Evolutionary conservation across 768 basidiomycete genomes (phyloP), one percentile per base, ranked within the genome.

Genomic region (Kondoa subrosea): DNA sequence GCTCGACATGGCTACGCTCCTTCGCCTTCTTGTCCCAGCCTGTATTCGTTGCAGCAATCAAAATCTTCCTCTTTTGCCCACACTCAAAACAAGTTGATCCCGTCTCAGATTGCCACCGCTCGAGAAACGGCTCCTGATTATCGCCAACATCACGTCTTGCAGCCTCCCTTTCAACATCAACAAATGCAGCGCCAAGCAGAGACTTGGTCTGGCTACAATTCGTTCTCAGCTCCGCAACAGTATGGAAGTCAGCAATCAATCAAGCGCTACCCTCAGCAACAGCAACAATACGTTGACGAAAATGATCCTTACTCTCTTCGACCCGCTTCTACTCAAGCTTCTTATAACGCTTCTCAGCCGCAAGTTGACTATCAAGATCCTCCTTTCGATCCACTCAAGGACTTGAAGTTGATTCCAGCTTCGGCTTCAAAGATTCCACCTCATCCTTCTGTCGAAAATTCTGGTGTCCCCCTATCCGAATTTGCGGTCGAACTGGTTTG

Each of bases 401-500:
- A 27, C 27, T 32, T 63, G 29, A 32, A 63, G 29, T 32, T 63
- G 29, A 63, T 63, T 33, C 61, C 61, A 17, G 15, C 61, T 16
- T 63, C 61, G 29, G 61, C 61, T 16, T 73, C 72, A 60, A 27
- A 64, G 34, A 69, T 73, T 29, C 72, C 72, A 29, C 70, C 72
- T 21, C 72, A 69, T 34, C 72, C 71, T 27, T 59, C 72, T 40
- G 50, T 73, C 59, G 71, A 71, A 63, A 69, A 60, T 59, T 72
- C 71, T 58, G 72, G 71, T 33, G 72, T 73, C 56, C 72, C 71
- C 3, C 67, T 73, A 56, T 67, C 71, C 57, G 72, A 69, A 57
- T 65, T 73, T 57, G 72, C 69, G 8, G 65, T 68, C 58, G 72
- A 73, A 65, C 68, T 73, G 71, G 67, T 72, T 26, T 73, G 72